Conservation (phyloP, 495 filamentous ascomycete genomes). For the Bryoglossum gracile region DNA sequence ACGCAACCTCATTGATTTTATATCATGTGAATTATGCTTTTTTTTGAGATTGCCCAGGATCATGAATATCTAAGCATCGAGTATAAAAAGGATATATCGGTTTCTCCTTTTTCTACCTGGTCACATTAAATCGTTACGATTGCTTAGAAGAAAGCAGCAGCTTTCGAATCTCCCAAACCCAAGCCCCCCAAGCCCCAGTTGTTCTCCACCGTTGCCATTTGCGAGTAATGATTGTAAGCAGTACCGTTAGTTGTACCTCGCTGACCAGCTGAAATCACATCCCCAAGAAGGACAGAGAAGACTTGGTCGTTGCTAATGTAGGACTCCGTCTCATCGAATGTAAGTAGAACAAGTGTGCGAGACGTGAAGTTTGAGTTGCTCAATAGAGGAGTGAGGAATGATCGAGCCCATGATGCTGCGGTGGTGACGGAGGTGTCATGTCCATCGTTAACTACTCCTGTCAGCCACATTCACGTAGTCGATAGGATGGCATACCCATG, state of each 20-base stretch:
- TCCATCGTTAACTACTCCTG: conserved; percentile 38
- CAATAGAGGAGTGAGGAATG: conserved; percentile 56
- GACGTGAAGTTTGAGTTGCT: conserved; percentile 58
- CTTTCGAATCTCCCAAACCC: conserved; percentile 40
- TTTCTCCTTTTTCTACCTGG: no score
- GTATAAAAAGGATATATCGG: no score
- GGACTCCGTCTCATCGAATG: conserved; percentile 56
- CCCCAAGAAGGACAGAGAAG: conserved; percentile 56
- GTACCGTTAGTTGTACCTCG: conserved; percentile 54
- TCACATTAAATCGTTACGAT: no score
- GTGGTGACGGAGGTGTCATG: conserved; percentile 63
- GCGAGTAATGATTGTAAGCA: conserved; percentile 66
- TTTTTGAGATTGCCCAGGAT: no score
- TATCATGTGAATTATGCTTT: no score
- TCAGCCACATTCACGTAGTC: conserved; percentile 28
- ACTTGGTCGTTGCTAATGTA: conserved; percentile 51
- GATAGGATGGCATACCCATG: conserved; percentile 48
- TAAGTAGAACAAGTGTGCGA: conserved; percentile 58
- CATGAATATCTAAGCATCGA: no score
- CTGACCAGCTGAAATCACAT: conserved; percentile 49
- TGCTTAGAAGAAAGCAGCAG: conserved; percentile 36
- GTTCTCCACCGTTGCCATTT: conserved; percentile 53
- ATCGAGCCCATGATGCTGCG: conserved; percentile 47
- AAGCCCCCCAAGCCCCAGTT: conserved; percentile 45
- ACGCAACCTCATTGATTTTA: no score